Evolutionary conservation across 192 early-diverging fungal genomes (phyloP).

Genomic region (Entomortierella chlamydospora): DNA sequence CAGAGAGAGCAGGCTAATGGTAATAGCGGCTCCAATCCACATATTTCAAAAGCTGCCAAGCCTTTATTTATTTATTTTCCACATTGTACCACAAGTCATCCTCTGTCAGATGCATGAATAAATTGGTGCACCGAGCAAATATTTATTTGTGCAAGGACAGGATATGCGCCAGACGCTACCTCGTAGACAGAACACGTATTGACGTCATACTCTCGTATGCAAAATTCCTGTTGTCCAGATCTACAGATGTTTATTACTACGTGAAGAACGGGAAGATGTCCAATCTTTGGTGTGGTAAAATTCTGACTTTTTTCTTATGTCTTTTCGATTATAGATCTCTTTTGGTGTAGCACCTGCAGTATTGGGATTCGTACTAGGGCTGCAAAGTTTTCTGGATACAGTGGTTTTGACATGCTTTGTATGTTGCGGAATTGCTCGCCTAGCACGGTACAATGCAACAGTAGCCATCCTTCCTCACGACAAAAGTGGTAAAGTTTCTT

Average conservation of each 20-base stretch:
- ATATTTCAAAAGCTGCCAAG: too few species aligned
- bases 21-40: background rate
- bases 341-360: conserved; percentile 89
- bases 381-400: conserved; percentile 85
- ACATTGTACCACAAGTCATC: background rate
- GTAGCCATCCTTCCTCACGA: conserved; percentile 82
- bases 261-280: too few species aligned
- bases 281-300: too few species aligned
- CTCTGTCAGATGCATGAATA: too few species aligned
- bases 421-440: conserved; percentile 83
- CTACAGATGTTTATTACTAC: background rate
- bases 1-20: background rate
- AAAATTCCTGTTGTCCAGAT: background rate
- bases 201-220: conserved; percentile 15
- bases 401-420: conserved; percentile 87
- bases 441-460: conserved; percentile 93
- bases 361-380: conserved; percentile 85
- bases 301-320: conserved; percentile 7
- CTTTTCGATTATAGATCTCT: conserved; percentile 55
- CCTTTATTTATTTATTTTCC: too few species aligned
- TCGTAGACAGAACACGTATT: too few species aligned
- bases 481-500: conserved; percentile 77
- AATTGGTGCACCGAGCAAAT: too few species aligned
- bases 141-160: too few species aligned
- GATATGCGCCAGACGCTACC: too few species aligned